Base-by-base conservation (phyloP, 441 rosid species). In the Pelargonium citronellum region DNA sequence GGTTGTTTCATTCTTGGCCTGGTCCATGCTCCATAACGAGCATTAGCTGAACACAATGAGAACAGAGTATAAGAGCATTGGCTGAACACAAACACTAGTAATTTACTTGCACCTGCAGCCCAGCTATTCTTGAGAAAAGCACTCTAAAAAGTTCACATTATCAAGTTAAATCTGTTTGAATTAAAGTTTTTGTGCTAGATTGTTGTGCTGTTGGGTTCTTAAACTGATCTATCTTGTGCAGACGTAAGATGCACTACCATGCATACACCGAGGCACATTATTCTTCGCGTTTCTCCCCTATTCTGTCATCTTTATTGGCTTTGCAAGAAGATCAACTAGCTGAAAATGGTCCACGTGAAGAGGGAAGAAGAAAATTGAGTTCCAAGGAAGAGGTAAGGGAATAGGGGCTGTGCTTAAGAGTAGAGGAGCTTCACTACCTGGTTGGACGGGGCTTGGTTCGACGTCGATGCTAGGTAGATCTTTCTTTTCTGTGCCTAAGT, bases 371-470 rank as follows among this genome's bases (percentile, higher is more conserved):
- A 67, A 90, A 80, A 79, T 81, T 75, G 91, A 82, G 34, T 79
- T 77, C 67, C 93, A 81, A 44, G 96, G 91, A 76, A 85, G 79
- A 74, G 97, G 89, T 67, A 88, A 79, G 75, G 90, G 92, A 79
- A 67, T 84, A 9, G 89, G 93, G 62, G 81, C 80, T 62, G 71
- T 85, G 62, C 82, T 78, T 66, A 87, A 84, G 80, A 86, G 88
- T 27, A 78, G 87, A 81, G 92, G 91, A 68, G 51, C 80, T 22
- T 44, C 73, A 63, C 75, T 79, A 67, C 78, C 91, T 39, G 99
- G 91, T 20, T 94, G 96, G 94, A 91, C 97, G 95, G 96, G 74
- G 80, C 94, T 61, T 97, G 97, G 75, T 91, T 91, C 55, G 96
- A 89, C 74, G 95, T 88, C 22, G 98, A 91, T 78, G 87, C 86